phyloP scores from a whole-genome alignment of 2,329 filamentous ascomycete species.

The Endoconidiophora polonica region DNA sequence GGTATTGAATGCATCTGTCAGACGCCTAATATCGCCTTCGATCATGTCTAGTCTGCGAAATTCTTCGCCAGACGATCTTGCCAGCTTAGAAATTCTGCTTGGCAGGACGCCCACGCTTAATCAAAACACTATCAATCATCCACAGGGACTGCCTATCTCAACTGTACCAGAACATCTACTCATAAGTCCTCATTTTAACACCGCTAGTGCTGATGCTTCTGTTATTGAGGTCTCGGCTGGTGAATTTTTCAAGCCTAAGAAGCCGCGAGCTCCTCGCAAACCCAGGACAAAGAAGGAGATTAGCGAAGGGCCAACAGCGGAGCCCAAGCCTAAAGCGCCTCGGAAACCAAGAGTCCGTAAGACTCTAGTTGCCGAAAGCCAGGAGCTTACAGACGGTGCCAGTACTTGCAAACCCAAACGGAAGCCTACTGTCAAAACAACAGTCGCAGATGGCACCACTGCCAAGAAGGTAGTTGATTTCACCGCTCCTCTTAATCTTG shows the following conservation, averaged over 20 bases:
- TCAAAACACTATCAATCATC: too few relatives aligned
- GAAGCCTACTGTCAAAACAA: not conserved
- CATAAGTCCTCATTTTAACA: too few relatives aligned
- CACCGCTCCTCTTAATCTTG: conserved; percentile 6
- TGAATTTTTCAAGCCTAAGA: not conserved
- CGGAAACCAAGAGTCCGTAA: conserved; percentile 1
- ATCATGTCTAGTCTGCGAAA: too few relatives aligned
- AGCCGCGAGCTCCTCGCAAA: conserved; percentile 1
- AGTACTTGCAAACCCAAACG: not conserved
- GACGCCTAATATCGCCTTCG: too few relatives aligned
- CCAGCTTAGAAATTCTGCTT: not conserved
- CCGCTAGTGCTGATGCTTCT: conserved; percentile 1
- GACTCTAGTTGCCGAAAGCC: not conserved
- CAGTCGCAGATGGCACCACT: not conserved
- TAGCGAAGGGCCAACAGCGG: not conserved
- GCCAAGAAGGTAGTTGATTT: not conserved
- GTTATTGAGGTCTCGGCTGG: conserved; percentile 7
- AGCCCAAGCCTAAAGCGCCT: conserved; percentile 1
- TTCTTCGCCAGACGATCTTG: conserved; percentile 5
- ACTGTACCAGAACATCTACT: too few relatives aligned
- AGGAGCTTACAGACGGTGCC: not conserved
- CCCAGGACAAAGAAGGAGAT: conserved; percentile 1
- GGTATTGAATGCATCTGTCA: too few relatives aligned
- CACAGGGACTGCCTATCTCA: too few relatives aligned
- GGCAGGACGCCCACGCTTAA: not conserved